These are phyloP conservation scores for Sherardia arvensis DNA, from an alignment of 257 asterid species.

Conservation along the genomic window DNA sequence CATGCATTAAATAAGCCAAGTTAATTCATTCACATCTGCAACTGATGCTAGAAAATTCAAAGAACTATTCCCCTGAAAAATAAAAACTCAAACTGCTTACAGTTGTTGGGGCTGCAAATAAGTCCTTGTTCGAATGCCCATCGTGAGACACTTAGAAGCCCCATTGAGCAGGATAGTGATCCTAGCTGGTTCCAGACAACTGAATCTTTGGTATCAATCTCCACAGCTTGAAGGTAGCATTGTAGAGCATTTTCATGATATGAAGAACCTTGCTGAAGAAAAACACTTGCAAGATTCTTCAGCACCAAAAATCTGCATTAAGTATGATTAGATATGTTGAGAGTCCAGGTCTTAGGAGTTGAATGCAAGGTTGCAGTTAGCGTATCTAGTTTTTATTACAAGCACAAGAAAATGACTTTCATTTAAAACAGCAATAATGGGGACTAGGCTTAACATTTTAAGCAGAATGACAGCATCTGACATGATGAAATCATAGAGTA, in stretches of 20 bases:
- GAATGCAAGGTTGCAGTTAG: too few relatives aligned
- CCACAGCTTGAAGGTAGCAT: constrained; percentile 96
- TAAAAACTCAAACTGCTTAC: constrained; percentile 43
- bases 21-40: background rate
- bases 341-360: background rate
- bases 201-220: constrained; percentile 83
- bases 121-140: constrained; percentile 99
- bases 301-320: constrained; percentile 83
- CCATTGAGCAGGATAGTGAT: constrained; percentile 93
- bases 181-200: constrained; percentile 98
- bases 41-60: constrained; percentile 11
- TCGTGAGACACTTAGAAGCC: constrained; percentile 81
- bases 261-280: constrained; percentile 66
- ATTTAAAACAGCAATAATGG: background rate
- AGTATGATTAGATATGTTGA: constrained; percentile 2
- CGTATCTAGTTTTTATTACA: background rate
- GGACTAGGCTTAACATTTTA: background rate
- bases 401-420: background rate
- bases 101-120: constrained; percentile 87
- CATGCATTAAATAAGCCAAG: background rate
- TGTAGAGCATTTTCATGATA: constrained; percentile 67
- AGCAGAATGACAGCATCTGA: background rate
- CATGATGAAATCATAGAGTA: background rate
- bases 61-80: constrained; percentile 1
- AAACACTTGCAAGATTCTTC: constrained; percentile 86